Base-by-base conservation (phyloP, 2,329 filamentous ascomycete species). In the Paraphoma sp. region DNA sequence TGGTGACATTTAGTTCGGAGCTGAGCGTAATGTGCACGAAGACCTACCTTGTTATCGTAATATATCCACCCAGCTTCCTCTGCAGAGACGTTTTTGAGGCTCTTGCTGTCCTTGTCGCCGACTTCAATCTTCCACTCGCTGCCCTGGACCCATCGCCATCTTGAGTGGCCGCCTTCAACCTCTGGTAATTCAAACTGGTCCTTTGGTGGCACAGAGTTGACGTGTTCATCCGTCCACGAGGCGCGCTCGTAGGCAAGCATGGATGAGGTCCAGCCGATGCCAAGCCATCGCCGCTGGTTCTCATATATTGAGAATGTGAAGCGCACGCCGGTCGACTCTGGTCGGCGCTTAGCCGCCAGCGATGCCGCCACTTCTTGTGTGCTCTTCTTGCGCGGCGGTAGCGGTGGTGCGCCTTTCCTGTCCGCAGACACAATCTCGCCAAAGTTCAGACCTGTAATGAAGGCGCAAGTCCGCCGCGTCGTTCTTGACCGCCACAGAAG, bases 271-370 rank as follows among this genome's bases (percentile, higher is more conserved):
- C 95, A 99, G 0, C 95, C 95, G 11, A 99, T 84, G 1, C 93
- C 94, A 4, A 99, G 81, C 95, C 95, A 99, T 50, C 95, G 87
- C 42, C 95, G 86, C 76, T 99, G 95, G 68, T 99, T 99, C 75
- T 99, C 95, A 70, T 93, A 98, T 2, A 99, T 84, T 46, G 95
- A 93, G 62, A 99, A 99, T 0, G 95, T 99, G 71, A 99, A 99
- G 44, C 93, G 91, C 12, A 99, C 91, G 1, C 93, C 93, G 0
- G 92, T 86, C 4, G 90, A 89, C 30, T 74, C 72, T 31, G 76
- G 76, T 23, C 75, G 73, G 16, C 74, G 69, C 57, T 79, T 79
- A 17, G 78, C 76, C 31, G 68, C 67, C n/a, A 80, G 61, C 11
- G 76, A 75, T 6, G 82, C 80, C 14, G 81, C 79, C 31, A 84